phyloP scores from a whole-genome alignment of 2,329 filamentous ascomycete genomes.

The Cladosporium phlei region DNA sequence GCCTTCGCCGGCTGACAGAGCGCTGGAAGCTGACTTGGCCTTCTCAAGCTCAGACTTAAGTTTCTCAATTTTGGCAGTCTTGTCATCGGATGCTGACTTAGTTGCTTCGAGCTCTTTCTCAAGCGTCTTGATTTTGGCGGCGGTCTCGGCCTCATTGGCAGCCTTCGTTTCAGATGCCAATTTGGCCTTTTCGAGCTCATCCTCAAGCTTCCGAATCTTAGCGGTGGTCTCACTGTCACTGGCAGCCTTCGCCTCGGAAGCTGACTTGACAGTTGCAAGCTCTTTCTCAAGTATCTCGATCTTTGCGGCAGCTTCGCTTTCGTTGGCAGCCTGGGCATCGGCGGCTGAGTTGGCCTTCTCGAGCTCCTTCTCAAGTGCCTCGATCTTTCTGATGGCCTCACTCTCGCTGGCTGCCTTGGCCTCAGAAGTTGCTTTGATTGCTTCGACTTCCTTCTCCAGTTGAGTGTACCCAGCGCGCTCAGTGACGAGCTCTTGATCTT shows the following conservation, averaged over 20 bases:
- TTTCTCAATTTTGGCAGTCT: slow-evolving; percentile 16
- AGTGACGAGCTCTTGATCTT: slow-evolving; percentile 29
- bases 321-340: slow-evolving; percentile 18
- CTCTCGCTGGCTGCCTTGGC: slow-evolving; percentile 10
- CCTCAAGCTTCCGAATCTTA: slow-evolving; percentile 12
- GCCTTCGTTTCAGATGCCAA: slow-evolving; percentile 15
- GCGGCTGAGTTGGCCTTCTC: slow-evolving; percentile 20
- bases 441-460: slow-evolving; percentile 28
- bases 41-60: slow-evolving; percentile 28
- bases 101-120: slow-evolving; percentile 29
- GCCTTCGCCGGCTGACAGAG: slow-evolving; percentile 7
- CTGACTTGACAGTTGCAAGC: slow-evolving; percentile 22
- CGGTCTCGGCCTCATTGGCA: neutral
- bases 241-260: slow-evolving; percentile 15
- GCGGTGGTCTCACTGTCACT: slow-evolving; percentile 1
- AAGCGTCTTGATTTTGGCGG: slow-evolving; percentile 18
- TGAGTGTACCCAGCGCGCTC: slow-evolving; percentile 29
- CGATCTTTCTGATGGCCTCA: neutral
- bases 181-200: slow-evolving; percentile 25
- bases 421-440: slow-evolving; percentile 18
- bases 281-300: slow-evolving; percentile 25
- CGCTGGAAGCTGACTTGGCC: slow-evolving; percentile 17
- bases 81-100: neutral
- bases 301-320: neutral
- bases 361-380: neutral